Conservation (phyloP, 2,329 filamentous ascomycete genomes). For the Salinomyces thailandicus region DNA sequence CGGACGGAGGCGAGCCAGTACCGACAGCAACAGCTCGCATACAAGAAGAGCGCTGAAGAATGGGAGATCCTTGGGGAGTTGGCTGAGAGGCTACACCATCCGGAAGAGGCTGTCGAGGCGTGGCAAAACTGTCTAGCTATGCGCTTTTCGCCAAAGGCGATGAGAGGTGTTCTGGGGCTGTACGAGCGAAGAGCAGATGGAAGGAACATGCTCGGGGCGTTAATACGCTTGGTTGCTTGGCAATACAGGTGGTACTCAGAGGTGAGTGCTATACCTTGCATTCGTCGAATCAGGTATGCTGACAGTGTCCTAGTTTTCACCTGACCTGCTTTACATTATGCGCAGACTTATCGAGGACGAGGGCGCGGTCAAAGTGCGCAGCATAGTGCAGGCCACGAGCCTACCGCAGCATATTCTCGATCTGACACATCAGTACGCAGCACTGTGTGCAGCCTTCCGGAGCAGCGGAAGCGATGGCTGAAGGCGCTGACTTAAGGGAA, state of each 20-base stretch:
- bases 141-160: conserved; percentile 86
- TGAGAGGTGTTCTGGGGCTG: conserved; percentile 70
- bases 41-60: conserved; percentile 92
- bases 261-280: conserved; percentile 34
- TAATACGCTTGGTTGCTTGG: conserved; percentile 91
- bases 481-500: too few species aligned
- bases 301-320: conserved; percentile 59
- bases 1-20: conserved; percentile 96
- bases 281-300: conserved; percentile 2
- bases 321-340: conserved; percentile 75
- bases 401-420: conserved; percentile 87
- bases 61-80: conserved; percentile 96
- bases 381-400: conserved; percentile 92
- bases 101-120: conserved; percentile 83
- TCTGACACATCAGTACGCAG: conserved; percentile 90
- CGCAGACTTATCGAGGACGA: conserved; percentile 93
- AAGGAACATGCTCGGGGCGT: conserved; percentile 67
- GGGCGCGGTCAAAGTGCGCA: conserved; percentile 91
- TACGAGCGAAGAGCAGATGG: conserved; percentile 72
- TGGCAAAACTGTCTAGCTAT: conserved; percentile 80
- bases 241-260: conserved; percentile 99
- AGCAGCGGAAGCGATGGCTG: conserved; percentile 86
- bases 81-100: conserved; percentile 84
- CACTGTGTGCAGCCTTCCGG: conserved; percentile 85
- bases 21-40: conserved; percentile 82